A percentile compares a stretch with the other conserved stretches of the same genome.
These are phyloP conservation scores for Maudiozyma pseudohumilis DNA, from an alignment of 805 yeast species.

Conservation along the genomic window DNA sequence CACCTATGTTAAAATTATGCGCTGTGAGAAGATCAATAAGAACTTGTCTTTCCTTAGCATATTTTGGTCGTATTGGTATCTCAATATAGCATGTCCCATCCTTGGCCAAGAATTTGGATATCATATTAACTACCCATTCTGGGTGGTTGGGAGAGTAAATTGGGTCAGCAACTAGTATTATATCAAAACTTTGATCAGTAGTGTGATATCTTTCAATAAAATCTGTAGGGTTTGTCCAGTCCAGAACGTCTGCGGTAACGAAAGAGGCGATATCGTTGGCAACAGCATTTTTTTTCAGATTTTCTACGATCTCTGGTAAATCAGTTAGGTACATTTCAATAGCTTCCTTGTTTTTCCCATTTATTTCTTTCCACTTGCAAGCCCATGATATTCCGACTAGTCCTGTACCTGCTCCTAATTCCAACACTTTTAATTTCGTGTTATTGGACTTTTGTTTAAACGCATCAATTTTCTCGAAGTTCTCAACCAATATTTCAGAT, in stretches of 20 bases:
- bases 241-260: slow-evolving; percentile 44
- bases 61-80: slow-evolving; percentile 63
- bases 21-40: slow-evolving; percentile 49
- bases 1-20: slow-evolving; percentile 19
- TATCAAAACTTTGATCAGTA: slow-evolving; percentile 36
- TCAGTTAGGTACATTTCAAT: slow-evolving; percentile 57
- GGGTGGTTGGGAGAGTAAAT: slow-evolving; percentile 82
- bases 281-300: slow-evolving; percentile 48
- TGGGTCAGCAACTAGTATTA: slow-evolving; percentile 77
- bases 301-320: slow-evolving; percentile 64
- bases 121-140: slow-evolving; percentile 52
- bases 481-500: slow-evolving; percentile 40
- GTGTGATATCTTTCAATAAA: slow-evolving; percentile 27
- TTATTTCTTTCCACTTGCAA: slow-evolving; percentile 24
- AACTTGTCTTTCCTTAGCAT: slow-evolving; percentile 49
- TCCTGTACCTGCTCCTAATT: slow-evolving; percentile 95
- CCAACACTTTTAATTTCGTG: slow-evolving; percentile 36
- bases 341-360: slow-evolving; percentile 29
- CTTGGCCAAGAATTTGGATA: slow-evolving; percentile 40
- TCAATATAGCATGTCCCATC: slow-evolving; percentile 46
- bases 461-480: slow-evolving; percentile 4
- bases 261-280: slow-evolving; percentile 35
- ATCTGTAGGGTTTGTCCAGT: slow-evolving; percentile 62
- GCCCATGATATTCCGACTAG: slow-evolving; percentile 67
- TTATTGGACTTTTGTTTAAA: slow-evolving; percentile 2